Percentiles rank a stretch among this genome's conserved stretches.
Evolutionary conservation across 352 stramenopile genomes (phyloP).

Genomic region (Phytophthora brassicae): DNA sequence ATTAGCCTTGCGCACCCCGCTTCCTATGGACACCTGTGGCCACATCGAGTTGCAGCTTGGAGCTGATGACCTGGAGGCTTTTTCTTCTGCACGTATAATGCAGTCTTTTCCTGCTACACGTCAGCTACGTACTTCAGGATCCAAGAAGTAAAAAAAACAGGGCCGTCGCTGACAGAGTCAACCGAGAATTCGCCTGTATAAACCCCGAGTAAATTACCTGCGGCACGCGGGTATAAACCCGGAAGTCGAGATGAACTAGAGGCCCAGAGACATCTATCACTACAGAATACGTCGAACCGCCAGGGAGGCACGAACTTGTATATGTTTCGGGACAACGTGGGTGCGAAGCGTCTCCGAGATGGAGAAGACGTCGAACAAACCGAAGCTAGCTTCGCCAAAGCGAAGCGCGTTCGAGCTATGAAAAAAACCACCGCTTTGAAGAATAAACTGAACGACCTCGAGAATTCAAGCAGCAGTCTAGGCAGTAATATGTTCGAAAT

Average conservation of each 20-base stretch:
- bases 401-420: not conserved
- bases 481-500: not conserved
- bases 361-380: not conserved
- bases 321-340: not conserved
- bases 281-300: not conserved
- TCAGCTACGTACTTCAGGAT: too few relatives aligned
- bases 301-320: not conserved
- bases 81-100: not conserved
- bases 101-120: not conserved
- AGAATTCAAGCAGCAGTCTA: not conserved
- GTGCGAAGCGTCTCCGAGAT: not conserved
- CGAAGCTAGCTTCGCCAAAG: constrained; percentile 6
- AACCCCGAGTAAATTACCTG: too few relatives aligned
- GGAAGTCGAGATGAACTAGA: too few relatives aligned
- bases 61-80: not conserved
- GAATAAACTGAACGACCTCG: not conserved
- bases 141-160: too few relatives aligned
- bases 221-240: too few relatives aligned
- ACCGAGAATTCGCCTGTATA: too few relatives aligned
- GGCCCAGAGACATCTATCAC: not conserved
- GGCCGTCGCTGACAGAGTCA: too few relatives aligned
- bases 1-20: too few relatives aligned
- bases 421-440: not conserved
- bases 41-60: not conserved
- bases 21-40: too few relatives aligned